Percentiles rank a stretch among this genome's conserved stretches.
Conservation (phyloP, 768 basidiomycete species). For the Russula compacta region DNA sequence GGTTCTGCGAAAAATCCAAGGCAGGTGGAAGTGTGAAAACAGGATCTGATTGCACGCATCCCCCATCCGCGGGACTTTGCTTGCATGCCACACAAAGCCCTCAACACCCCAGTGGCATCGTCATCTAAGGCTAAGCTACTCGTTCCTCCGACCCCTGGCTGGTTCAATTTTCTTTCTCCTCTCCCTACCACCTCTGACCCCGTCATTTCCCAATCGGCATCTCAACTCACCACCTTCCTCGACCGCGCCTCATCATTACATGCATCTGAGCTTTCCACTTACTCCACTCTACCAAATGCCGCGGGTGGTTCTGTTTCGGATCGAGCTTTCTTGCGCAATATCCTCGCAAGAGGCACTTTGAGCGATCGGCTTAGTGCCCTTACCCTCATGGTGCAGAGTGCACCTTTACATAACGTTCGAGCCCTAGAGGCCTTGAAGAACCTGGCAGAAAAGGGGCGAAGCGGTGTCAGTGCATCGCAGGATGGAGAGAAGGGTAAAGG, state of each 20-base stretch:
- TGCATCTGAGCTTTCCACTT: constrained; percentile 37
- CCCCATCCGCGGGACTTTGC: neutral
- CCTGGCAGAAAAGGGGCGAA: constrained; percentile 71
- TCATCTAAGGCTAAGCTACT: constrained; percentile 21
- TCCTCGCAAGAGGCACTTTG: constrained; percentile 8
- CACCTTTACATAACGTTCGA: constrained; percentile 77
- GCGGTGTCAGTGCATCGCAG: constrained; percentile 42
- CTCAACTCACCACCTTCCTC: constrained; percentile 37
- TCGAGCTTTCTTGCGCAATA: constrained; percentile 4
- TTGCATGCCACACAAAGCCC: neutral
- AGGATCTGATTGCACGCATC: too few relatives aligned
- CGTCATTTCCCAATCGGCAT: constrained; percentile 31
- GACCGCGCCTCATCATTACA: constrained; percentile 43
- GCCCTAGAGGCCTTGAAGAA: constrained; percentile 66
- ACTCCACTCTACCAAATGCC: constrained; percentile 43
- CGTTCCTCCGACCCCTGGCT: constrained; percentile 36
- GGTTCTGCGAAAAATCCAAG: too few relatives aligned
- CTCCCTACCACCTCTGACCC: constrained; percentile 29
- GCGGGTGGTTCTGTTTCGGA: neutral
- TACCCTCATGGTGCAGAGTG: constrained; percentile 42
- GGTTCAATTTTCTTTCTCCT: constrained; percentile 43
- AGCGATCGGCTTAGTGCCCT: constrained; percentile 31
- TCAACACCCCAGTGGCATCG: neutral
- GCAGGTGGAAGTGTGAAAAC: too few relatives aligned
- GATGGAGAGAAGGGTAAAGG: constrained; percentile 12